These are phyloP conservation scores for Geotrichum ghanense DNA, from an alignment of 805 yeast species.

Conservation along the genomic window DNA sequence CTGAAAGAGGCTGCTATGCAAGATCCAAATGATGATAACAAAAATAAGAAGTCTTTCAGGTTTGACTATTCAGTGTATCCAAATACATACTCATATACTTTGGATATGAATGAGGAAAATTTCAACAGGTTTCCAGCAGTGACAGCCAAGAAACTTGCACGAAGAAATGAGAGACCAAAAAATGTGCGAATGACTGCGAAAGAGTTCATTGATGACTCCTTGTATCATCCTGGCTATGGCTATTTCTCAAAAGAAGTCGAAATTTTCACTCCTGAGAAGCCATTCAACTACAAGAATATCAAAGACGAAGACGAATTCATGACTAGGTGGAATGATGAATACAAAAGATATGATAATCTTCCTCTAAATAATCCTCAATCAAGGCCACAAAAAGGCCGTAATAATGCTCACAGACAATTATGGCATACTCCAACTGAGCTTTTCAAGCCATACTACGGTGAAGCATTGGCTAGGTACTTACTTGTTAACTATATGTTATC, in stretches of 20 bases:
- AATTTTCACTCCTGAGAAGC: constrained; percentile 55
- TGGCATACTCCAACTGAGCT: constrained; percentile 91
- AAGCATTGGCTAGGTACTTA: constrained; percentile 72
- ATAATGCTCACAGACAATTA: constrained; percentile 32
- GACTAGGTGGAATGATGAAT: constrained; percentile 53
- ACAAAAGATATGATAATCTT: constrained; percentile 36
- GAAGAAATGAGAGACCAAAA: constrained; percentile 38
- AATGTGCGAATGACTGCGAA: constrained; percentile 59
- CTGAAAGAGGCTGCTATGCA: constrained; percentile 4
- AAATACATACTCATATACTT: constrained; percentile 24
- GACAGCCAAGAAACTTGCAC: constrained; percentile 26
- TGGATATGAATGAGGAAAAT: constrained; percentile 25
- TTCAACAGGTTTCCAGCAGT: constrained; percentile 37
- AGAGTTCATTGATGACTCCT: constrained; percentile 76
- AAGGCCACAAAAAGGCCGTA: constrained; percentile 12
- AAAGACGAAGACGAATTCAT: constrained; percentile 59
- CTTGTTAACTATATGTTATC: constrained; percentile 59
- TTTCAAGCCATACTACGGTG: constrained; percentile 73
- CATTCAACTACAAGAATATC: constrained; percentile 50
- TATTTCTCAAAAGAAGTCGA: constrained; percentile 71
- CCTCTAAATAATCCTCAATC: neutral
- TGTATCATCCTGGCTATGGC: constrained; percentile 74
- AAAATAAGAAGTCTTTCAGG: neutral
- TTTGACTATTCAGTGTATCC: constrained; percentile 25
- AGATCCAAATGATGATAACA: constrained; percentile 3